Evolutionary conservation across 208 protist species (phyloP), one percentile per base, ranked within the genome.

Genomic region (Leishmania martiniquensis): DNA sequence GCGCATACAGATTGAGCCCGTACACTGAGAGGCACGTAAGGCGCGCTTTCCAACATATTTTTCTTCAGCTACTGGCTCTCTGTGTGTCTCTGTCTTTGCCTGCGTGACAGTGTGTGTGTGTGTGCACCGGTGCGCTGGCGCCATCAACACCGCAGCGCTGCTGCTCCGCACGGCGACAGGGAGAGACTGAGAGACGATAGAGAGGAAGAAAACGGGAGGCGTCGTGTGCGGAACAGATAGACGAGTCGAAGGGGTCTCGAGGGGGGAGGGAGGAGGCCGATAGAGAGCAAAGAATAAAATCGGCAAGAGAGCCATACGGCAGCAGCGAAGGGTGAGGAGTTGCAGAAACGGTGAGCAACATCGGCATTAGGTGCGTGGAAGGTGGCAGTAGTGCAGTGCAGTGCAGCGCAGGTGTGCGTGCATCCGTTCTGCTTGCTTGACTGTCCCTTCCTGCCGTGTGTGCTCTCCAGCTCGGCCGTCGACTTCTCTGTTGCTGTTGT

Each of bases 81-180:
- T 65, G 7, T 67, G 60, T 67, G 0, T 20, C 34, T 69, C 6
- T 51, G 42, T 66, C 34, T 0, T 12, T 22, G 62, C 25, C 2
- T 17, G 42, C 6, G 34, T 39, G 60, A 39, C 12, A 45, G 25
- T 80, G 51, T 83, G 65, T 75, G 39, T 75, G 52, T 57, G 57
- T 39, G 32, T 22, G 32, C 7, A 34, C 57, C 13, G 57, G 57
- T 39, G 57, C 13, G 57, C 37, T 37, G 13, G 32, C 32, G 29
- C 29, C 15, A 10, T 7, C 29, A 6, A 39, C 32, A 15, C 32
- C n/a, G 29, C 57, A 29, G 20, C 57, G 17, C 29, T 15, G 57
- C 57, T 37, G 57, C 57, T 63, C 29, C 10, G 13, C 55, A 22
- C n/a, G 7, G 10, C 34, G 34, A 2, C n/a, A 20, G 57, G 5